Conservation (phyloP, 768 basidiomycete genomes). For the Russula earlei region DNA sequence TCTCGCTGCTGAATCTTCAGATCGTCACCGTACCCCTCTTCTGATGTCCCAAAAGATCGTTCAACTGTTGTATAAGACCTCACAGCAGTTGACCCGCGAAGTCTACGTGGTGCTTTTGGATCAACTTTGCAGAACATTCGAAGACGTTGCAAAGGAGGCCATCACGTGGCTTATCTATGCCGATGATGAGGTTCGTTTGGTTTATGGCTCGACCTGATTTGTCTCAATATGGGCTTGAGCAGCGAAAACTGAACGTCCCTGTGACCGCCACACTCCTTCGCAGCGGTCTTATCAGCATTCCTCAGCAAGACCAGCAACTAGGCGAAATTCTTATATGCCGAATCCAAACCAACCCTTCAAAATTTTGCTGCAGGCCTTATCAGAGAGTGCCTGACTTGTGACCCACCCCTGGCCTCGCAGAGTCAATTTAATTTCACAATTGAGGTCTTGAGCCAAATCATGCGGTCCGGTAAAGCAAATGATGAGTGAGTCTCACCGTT, state of each 20-base stretch:
- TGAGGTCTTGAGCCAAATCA: constrained; percentile 69
- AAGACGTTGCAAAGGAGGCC: constrained; percentile 93
- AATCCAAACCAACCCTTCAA: constrained; percentile 67
- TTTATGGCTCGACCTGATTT: not conserved
- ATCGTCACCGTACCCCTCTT: constrained; percentile 79
- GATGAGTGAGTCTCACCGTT: constrained; percentile 58
- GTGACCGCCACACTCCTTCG: constrained; percentile 86
- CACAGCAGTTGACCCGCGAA: constrained; percentile 78
- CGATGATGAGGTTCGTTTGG: constrained; percentile 77
- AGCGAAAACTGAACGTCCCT: constrained; percentile 95
- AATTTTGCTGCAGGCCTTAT: constrained; percentile 78
- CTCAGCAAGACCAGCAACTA: constrained; percentile 84
- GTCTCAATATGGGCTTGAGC: constrained; percentile 13
- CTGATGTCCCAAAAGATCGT: constrained; percentile 96
- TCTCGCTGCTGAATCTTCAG: constrained; percentile 69
- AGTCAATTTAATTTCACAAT: constrained; percentile 71
- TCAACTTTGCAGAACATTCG: constrained; percentile 79
- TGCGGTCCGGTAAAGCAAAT: constrained; percentile 66
- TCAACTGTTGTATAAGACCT: constrained; percentile 86
- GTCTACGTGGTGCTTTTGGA: constrained; percentile 87
- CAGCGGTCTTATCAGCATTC: constrained; percentile 67
- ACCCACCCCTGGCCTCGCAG: constrained; percentile 73
- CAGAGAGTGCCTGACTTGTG: constrained; percentile 74
- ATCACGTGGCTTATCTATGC: constrained; percentile 94
- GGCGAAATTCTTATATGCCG: constrained; percentile 72